Conservation (phyloP, 352 stramenopile species). For the Globisporangium paddicum region DNA sequence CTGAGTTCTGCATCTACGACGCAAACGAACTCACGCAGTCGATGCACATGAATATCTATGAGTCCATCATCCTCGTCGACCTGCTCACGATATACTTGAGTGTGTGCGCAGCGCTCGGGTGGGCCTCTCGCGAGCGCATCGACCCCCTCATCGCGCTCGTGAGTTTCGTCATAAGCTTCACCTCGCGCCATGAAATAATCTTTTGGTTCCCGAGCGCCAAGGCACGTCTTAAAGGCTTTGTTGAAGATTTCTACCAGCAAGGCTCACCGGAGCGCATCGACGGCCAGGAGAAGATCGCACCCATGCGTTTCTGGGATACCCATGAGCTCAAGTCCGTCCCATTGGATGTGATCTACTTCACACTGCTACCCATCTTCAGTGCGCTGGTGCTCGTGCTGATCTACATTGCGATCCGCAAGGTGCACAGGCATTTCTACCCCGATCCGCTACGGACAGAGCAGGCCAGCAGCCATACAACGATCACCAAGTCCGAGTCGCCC, state of each 20-base stretch:
- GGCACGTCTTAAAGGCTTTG: not conserved
- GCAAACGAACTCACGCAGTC: conserved; percentile 16
- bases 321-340: conserved; percentile 4
- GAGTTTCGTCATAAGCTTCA: not conserved
- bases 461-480: not conserved
- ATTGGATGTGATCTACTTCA: not conserved
- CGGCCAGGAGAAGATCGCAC: conserved; percentile 18
- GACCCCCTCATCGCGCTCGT: conserved; percentile 5
- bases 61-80: conserved; percentile 12
- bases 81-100: conserved; percentile 15
- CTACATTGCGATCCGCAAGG: conserved; percentile 14
- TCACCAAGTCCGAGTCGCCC: conserved; percentile 10
- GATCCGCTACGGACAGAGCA: not conserved
- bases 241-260: not conserved
- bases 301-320: conserved; percentile 14
- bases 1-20: conserved; percentile 38
- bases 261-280: not conserved
- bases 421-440: conserved; percentile 14
- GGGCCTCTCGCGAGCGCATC: conserved; percentile 7
- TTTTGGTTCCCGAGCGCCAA: not conserved
- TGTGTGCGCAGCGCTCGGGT: conserved; percentile 4
- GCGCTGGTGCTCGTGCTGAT: conserved; percentile 12
- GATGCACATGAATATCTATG: not conserved
- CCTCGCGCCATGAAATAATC: conserved; percentile 6
- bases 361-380: conserved; percentile 6